Percentiles rank a stretch among this genome's conserved stretches.
Conservation (phyloP, 1,284 basidiomycete genomes). For the Crucibulum cyathiforme region DNA sequence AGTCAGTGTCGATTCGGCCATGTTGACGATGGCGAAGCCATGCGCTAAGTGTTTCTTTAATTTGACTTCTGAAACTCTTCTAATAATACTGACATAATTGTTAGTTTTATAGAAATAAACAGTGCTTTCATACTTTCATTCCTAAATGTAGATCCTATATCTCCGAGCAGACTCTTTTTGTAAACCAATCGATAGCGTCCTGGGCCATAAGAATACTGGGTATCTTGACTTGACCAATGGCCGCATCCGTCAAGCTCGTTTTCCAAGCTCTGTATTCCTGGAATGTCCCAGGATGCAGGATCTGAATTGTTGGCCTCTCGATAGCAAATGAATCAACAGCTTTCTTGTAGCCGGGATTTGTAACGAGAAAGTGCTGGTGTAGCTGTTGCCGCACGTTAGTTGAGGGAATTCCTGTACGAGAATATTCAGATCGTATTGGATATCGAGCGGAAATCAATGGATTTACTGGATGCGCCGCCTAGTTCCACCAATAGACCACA, state of each 20-base stretch:
- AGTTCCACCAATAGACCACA: too few species aligned
- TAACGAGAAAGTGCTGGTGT: background rate
- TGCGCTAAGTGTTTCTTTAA: too few species aligned
- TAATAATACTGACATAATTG: too few species aligned
- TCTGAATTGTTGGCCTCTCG: slow-evolving; percentile 10
- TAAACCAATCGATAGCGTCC: background rate
- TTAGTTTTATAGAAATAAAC: too few species aligned
- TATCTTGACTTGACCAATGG: slow-evolving; percentile 14
- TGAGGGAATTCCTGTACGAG: slow-evolving; percentile 9
- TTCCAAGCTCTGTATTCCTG: slow-evolving; percentile 17
- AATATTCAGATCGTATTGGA: background rate
- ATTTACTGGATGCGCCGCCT: too few species aligned
- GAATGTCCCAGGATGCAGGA: slow-evolving; percentile 15
- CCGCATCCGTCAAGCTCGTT: background rate
- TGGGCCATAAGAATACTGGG: slow-evolving; percentile 3
- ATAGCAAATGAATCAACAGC: background rate
- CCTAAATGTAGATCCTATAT: too few species aligned
- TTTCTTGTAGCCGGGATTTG: background rate
- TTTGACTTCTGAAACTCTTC: too few species aligned
- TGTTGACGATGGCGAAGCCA: too few species aligned
- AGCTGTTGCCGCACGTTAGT: slow-evolving; percentile 11
- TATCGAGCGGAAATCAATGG: background rate
- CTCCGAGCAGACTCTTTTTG: background rate
- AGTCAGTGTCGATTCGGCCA: too few species aligned
- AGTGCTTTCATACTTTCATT: too few species aligned